Evolutionary conservation across 208 protist species (phyloP).

Genomic region (Herpetomonas muscarum): DNA sequence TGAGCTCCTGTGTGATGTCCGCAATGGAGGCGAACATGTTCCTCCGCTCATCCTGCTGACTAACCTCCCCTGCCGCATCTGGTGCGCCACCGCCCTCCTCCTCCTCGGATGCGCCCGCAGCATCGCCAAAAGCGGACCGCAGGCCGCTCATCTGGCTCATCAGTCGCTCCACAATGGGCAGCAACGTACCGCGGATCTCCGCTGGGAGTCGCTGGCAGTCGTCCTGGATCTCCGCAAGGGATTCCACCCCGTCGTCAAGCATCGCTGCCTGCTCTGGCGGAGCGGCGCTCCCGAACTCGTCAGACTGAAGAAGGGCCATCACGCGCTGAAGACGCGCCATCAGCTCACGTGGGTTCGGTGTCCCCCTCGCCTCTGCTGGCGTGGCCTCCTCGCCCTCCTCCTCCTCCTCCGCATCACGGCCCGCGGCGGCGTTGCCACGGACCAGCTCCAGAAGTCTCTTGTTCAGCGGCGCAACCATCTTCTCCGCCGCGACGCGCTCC

Average conservation of each 20-base stretch:
- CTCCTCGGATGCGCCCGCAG: too few relatives aligned
- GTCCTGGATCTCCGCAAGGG: conserved; percentile 17
- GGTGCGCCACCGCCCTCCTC: too few relatives aligned
- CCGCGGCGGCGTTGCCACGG: not conserved
- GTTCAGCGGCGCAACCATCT: conserved; percentile 42
- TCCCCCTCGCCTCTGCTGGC: too few relatives aligned
- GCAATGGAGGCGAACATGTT: conserved; percentile 20
- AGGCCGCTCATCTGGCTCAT: conserved; percentile 6
- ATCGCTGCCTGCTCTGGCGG: conserved; percentile 20
- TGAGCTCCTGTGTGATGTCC: conserved; percentile 34
- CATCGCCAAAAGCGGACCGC: too few relatives aligned
- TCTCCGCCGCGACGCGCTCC: conserved; percentile 33
- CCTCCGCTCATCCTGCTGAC: conserved; percentile 3
- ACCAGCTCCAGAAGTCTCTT: conserved; percentile 19
- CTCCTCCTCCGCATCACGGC: not conserved
- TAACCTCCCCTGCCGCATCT: not conserved
- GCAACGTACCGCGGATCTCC: conserved; percentile 14
- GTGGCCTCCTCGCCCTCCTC: not conserved
- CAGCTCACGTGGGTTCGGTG: too few relatives aligned
- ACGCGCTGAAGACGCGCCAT: conserved; percentile 37
- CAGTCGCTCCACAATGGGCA: conserved; percentile 15
- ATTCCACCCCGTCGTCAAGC: conserved; percentile 14
- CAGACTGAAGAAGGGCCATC: conserved; percentile 28
- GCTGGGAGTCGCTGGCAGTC: conserved; percentile 25
- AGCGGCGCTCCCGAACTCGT: conserved; percentile 30